phyloP scores from a whole-genome alignment of 306 rosid genomes.

The Luffa acutangula region DNA sequence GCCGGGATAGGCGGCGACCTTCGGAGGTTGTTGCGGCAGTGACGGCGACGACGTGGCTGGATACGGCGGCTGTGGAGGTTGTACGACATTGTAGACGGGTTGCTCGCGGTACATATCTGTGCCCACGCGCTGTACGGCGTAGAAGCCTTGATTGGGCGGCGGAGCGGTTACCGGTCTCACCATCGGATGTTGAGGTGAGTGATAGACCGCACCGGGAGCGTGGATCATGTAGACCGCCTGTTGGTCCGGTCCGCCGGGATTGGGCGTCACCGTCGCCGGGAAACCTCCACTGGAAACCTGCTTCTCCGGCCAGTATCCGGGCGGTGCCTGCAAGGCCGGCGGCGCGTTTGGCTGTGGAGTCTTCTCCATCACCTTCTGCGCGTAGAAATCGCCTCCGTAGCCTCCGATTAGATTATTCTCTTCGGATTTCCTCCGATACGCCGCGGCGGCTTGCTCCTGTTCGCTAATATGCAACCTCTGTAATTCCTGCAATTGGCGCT shows the following conservation, averaged over 20 bases:
- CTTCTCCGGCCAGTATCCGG: conserved; percentile 58
- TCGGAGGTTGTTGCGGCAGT: conserved; percentile 34
- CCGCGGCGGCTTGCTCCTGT: conserved; percentile 33
- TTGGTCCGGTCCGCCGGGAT: conserved; percentile 34
- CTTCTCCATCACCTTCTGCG: conserved; percentile 46
- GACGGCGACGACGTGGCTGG: conserved; percentile 20
- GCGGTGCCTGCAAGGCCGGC: conserved; percentile 9
- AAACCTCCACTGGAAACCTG: conserved; percentile 35
- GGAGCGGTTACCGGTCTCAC: conserved; percentile 28
- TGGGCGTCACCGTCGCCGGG: conserved; percentile 22
- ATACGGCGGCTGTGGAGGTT: conserved; percentile 15
- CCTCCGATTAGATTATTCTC: conserved; percentile 28
- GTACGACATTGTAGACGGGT: conserved; percentile 39
- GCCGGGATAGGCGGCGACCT: conserved; percentile 31
- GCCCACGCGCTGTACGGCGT: conserved; percentile 48
- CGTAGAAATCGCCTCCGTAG: conserved; percentile 51
- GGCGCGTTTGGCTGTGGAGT: conserved; percentile 17
- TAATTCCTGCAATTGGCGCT: conserved; percentile 53
- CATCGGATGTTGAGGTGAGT: conserved; percentile 29
- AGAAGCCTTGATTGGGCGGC: conserved; percentile 46
- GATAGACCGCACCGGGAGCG: conserved; percentile 38
- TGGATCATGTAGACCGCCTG: conserved; percentile 60
- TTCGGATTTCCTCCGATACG: conserved; percentile 48
- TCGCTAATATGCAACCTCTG: conserved; percentile 55
- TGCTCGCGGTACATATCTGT: conserved; percentile 66